Conservation (phyloP, 306 rosid genomes). For the Cyamopsis tetragonoloba region DNA sequence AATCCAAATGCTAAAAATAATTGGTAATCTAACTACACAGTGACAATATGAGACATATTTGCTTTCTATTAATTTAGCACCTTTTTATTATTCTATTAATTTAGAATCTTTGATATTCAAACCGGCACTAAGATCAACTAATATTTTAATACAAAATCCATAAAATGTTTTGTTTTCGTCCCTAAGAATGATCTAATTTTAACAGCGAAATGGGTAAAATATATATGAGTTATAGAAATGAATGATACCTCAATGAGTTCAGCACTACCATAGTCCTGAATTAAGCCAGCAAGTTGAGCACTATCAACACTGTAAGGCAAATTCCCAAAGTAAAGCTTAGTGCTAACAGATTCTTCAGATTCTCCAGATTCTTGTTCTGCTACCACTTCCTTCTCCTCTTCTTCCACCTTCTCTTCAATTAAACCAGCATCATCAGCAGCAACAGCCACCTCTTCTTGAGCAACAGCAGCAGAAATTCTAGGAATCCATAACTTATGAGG, state of each 20-base stretch:
- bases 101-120: no score
- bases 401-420: conserved; percentile 14
- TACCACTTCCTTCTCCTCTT: conserved; percentile 7
- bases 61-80: no score
- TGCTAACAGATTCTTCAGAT: conserved; percentile 31
- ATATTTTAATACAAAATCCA: no score
- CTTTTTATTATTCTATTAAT: no score
- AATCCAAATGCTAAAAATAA: no score
- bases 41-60: no score
- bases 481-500: conserved; percentile 40
- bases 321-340: conserved; percentile 96
- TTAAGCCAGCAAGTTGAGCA: conserved; percentile 86
- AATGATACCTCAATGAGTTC: conserved; percentile 77
- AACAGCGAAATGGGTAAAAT: no score
- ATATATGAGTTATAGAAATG: not conserved
- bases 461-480: conserved; percentile 53
- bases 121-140: no score
- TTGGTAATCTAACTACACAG: no score
- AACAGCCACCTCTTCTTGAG: conserved; percentile 53
- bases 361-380: conserved; percentile 27
- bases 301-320: conserved; percentile 93
- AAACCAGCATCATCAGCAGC: conserved; percentile 37
- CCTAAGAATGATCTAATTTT: no score
- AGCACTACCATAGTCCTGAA: conserved; percentile 72
- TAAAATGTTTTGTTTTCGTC: no score